Evolutionary conservation across 139 green algal species (phyloP), one percentile per base, ranked within the genome.

Genomic region (Closterium sp.): DNA sequence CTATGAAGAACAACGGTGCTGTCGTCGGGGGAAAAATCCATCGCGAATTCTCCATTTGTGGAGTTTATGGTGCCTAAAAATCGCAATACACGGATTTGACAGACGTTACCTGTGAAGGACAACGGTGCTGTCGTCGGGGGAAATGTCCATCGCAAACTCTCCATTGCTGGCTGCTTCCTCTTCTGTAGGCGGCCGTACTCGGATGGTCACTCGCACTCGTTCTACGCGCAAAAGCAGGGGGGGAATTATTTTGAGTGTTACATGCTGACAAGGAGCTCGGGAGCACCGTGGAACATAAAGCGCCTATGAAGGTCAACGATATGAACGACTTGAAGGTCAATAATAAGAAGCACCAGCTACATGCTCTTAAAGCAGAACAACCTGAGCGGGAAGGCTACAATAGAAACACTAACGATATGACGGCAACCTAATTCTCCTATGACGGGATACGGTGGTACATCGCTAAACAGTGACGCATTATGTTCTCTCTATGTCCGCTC

Each of bases 131-230:
- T 85, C 70, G 10, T 31, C 28, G 11, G 88, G 88, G 28, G 62
- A 50, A 19, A 90, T 90, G n/a, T 90, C 88, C 88, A 90, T 90
- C 17, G 70, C 88, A 29, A 62, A 62, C 29, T 90, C 88, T 13
- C 70, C 88, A 90, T 90, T 90, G 27, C 62, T 50, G 38, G 62
- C 88, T 17, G 28, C n/a, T 31, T 90, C 88, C 29, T 85, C 88
- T 31, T 85, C 70, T 13, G 27, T 90, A 79, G 88, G 88, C 5
- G 88, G 88, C 70, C 88, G 62, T 29, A 90, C 88, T 86, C 88
- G 88, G 7, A 90, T 90, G 1, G 88, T 90, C n/a, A 90, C 88
- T 90, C 88, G 88, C 88, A 90, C 88, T 85, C 88, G 27, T 62
- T 90, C 88, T 90, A 90, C 29, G 11, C 28, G 38, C 88, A 90